phyloP scores from a whole-genome alignment of 1,139 yeast species.

The Pneumocystis sp. region DNA sequence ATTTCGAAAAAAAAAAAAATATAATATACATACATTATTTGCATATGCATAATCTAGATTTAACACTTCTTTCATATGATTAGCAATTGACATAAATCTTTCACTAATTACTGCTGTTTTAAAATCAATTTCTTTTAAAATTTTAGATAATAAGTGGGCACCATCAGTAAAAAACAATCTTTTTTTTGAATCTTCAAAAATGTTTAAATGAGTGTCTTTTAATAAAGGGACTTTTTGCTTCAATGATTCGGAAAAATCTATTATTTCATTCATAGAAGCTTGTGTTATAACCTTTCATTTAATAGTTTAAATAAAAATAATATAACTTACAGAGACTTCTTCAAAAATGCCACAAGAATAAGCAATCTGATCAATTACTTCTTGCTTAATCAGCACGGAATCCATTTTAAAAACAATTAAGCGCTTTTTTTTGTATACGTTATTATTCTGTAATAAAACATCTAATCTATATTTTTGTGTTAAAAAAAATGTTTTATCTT shows the following conservation, averaged over 20 bases:
- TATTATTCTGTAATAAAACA: constrained; percentile 1
- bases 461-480: neutral
- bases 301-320: constrained; percentile 18
- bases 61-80: constrained; percentile 49
- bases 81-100: constrained; percentile 83
- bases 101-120: constrained; percentile 84
- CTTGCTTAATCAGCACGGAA: constrained; percentile 89
- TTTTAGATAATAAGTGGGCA: constrained; percentile 52
- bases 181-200: constrained; percentile 66
- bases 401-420: constrained; percentile 94
- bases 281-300: constrained; percentile 44
- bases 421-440: constrained; percentile 28
- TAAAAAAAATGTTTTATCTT: neutral
- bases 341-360: constrained; percentile 68
- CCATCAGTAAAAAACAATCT: constrained; percentile 70
- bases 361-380: constrained; percentile 79
- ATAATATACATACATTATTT: constrained; percentile 34
- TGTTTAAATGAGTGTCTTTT: constrained; percentile 61
- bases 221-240: constrained; percentile 58
- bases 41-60: constrained; percentile 82
- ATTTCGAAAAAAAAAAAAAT: too few species aligned
- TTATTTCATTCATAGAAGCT: constrained; percentile 92
- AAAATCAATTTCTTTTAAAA: constrained; percentile 46
- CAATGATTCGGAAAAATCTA: constrained; percentile 77
- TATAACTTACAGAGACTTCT: constrained; percentile 35